phyloP scores from a whole-genome alignment of 2,329 filamentous ascomycete genomes.

The Penicillium thymicola region DNA sequence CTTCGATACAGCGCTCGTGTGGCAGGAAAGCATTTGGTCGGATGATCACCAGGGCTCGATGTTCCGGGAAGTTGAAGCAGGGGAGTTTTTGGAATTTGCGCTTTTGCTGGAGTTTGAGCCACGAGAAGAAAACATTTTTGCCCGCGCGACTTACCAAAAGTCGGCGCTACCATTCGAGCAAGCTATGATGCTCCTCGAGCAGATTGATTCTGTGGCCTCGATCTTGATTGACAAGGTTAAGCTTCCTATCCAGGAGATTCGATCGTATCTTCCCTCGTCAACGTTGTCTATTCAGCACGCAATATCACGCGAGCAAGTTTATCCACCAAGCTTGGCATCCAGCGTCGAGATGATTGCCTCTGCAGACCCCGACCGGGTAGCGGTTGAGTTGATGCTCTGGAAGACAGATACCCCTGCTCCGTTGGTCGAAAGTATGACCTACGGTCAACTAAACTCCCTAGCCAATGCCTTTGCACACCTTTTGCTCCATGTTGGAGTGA shows the following conservation, averaged over 20 bases:
- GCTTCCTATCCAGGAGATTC: constrained; percentile 32
- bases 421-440: constrained; percentile 54
- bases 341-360: constrained; percentile 55
- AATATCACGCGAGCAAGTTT: constrained; percentile 30
- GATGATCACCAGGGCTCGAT: constrained; percentile 33
- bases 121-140: constrained; percentile 41
- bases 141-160: constrained; percentile 55
- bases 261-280: constrained; percentile 24
- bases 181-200: constrained; percentile 55
- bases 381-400: constrained; percentile 63
- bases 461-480: constrained; percentile 63
- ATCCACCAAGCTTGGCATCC: constrained; percentile 47
- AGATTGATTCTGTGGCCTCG: constrained; percentile 57
- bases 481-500: constrained; percentile 49
- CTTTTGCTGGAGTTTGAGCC: constrained; percentile 76
- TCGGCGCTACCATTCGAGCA: constrained; percentile 55
- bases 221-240: constrained; percentile 42
- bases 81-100: constrained; percentile 73
- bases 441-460: constrained; percentile 58
- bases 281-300: constrained; percentile 53
- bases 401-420: constrained; percentile 25
- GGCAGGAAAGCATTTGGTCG: constrained; percentile 67
- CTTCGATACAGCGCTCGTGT: constrained; percentile 78
- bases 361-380: constrained; percentile 52
- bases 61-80: constrained; percentile 57